phyloP scores from a whole-genome alignment of 2,329 filamentous ascomycete species.

The Microdochium bolleyi region DNA sequence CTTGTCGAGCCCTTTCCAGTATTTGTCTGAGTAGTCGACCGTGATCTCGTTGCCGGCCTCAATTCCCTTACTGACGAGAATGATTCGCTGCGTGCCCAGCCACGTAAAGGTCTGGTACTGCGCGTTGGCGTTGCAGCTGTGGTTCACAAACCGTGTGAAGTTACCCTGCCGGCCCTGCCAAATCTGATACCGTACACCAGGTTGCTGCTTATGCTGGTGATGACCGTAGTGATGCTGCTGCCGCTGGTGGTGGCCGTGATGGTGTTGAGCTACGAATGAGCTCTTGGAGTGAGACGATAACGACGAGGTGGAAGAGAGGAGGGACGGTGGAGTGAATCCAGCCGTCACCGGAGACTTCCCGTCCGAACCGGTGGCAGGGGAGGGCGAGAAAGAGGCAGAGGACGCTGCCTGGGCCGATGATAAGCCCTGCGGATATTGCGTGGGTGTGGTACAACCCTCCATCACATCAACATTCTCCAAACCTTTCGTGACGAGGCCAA shows the following conservation, averaged over 20 bases:
- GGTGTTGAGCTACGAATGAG: not conserved
- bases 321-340: not conserved
- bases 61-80: conserved; percentile 47
- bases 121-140: conserved; percentile 48
- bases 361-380: not conserved
- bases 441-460: conserved; percentile 28
- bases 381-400: not conserved
- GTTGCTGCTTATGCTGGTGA: not conserved
- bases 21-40: conserved; percentile 49
- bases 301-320: not conserved
- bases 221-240: not conserved
- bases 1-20: conserved; percentile 49
- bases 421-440: not conserved
- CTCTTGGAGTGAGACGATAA: not conserved
- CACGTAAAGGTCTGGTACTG: conserved; percentile 50
- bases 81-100: conserved; percentile 43
- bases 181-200: conserved; percentile 37
- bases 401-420: not conserved
- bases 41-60: conserved; percentile 45
- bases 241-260: not conserved
- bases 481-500: conserved; percentile 44
- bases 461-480: conserved; percentile 46
- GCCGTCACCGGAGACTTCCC: not conserved
- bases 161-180: conserved; percentile 49
- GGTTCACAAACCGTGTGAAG: conserved; percentile 51